Base-by-base conservation (phyloP, 148 eudicot genomes). In the Tetragonia tetragonoides region DNA sequence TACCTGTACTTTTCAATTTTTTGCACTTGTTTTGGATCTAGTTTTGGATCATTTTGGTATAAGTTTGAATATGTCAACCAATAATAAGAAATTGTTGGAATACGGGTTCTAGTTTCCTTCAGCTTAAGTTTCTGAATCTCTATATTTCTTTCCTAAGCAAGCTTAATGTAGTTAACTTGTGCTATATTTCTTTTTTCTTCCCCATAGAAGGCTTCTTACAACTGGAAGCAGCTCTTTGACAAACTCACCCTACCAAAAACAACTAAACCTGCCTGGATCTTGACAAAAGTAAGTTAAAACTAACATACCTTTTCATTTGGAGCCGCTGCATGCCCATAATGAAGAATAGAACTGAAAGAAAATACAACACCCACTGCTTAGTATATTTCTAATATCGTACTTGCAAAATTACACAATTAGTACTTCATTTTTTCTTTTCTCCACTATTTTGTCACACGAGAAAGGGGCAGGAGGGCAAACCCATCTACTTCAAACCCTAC, bases 251-350 rank as follows among this genome's bases (percentile, higher is more conserved):
- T 28, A 28, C 34, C 34, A 68, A 49, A 10, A 46, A 46, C 49
- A 10, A 46, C 62, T 7, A 62, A 60, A 21, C 56, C 6, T 62
- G 60, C 41, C 68, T 49, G 70, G 70, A 56, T 63, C 53, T 61
- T 47, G 24, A 15, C 16, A 10, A 16, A 46, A 20, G 2, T 3
- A 10, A 60, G 21, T 11, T 51, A 57, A 66, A 59, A 73, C 20
- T 68, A 83, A 46, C 90, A 82, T 94, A 95, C 98, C 95, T 83
- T 90, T 80, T 95, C 98, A 87, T 95, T 95, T 82, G 98, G 98
- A 81, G 98, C 95, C 53, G 98, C 98, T 78, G 98, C 97, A 86
- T 95, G 98, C 77, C 98, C 98, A 78, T 95, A 95, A 82, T 95
- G 98, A 77, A 95, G 98, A 83, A 95, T 94, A 86, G 97, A 81